phyloP scores from a whole-genome alignment of 2,329 filamentous ascomycete species.

The Waltergamsia citrina region DNA sequence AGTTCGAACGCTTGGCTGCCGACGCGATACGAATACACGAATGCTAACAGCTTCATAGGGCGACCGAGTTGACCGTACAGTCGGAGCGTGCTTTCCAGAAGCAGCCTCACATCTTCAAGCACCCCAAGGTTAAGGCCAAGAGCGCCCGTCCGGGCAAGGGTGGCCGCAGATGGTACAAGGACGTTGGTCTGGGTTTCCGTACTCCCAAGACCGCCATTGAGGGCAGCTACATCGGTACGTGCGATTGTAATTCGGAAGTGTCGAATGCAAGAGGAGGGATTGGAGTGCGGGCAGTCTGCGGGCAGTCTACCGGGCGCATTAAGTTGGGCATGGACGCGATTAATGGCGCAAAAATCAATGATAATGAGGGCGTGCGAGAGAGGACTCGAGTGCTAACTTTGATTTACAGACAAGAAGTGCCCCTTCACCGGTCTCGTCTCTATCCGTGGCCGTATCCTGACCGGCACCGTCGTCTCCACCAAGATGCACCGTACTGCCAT shows the following conservation, averaged over 20 bases:
- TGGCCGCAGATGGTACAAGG: constrained; percentile 95
- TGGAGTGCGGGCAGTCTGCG: background rate
- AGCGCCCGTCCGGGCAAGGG: constrained; percentile 82
- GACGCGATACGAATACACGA: constrained; percentile 1
- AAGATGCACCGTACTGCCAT: constrained; percentile 99
- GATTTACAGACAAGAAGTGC: constrained; percentile 92
- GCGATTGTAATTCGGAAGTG: background rate
- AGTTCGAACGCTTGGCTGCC: constrained; percentile 17
- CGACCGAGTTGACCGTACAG: constrained; percentile 98
- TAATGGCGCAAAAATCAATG: background rate
- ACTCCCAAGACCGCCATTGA: constrained; percentile 99
- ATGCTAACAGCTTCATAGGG: constrained; percentile 50
- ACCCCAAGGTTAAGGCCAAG: constrained; percentile 81
- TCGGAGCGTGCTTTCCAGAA: constrained; percentile 99
- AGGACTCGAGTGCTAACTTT: constrained; percentile 1
- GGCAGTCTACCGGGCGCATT: too few species aligned
- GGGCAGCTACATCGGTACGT: constrained; percentile 97
- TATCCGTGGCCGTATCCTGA: constrained; percentile 99
- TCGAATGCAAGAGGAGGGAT: background rate
- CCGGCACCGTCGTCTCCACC: constrained; percentile 97
- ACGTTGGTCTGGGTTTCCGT: constrained; percentile 97
- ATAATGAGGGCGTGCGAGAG: background rate
- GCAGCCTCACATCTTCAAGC: constrained; percentile 99
- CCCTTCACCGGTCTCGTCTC: constrained; percentile 98
- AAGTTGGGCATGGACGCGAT: too few species aligned